These are phyloP conservation scores for Chaetomium sp. DNA, from an alignment of 2,329 filamentous ascomycete genomes.

Conservation along the genomic window DNA sequence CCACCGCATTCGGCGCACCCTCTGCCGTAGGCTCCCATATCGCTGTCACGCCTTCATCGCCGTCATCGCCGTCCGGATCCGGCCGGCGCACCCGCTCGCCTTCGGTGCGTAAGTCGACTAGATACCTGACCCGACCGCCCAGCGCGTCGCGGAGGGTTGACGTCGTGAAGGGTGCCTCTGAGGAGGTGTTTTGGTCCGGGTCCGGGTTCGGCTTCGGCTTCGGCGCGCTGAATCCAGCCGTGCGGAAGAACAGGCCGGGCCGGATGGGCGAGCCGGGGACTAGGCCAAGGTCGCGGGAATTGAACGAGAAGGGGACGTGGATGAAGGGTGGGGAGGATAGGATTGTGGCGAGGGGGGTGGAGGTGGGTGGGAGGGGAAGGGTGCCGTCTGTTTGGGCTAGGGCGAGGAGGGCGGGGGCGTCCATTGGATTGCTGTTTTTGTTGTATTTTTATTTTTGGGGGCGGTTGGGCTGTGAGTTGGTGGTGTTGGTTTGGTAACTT, in stretches of 20 bases:
- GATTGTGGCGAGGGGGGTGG: constrained; percentile 19
- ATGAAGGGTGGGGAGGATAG: constrained; percentile 42
- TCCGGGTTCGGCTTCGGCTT: neutral
- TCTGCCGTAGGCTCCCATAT: constrained; percentile 36
- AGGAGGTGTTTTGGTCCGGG: neutral
- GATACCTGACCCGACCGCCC: constrained; percentile 31
- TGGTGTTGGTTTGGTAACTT: too few species aligned
- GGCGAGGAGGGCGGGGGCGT: constrained; percentile 24
- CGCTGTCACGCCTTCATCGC: constrained; percentile 38
- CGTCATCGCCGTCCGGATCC: constrained; percentile 37
- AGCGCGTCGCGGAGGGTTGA: constrained; percentile 32
- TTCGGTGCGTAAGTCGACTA: constrained; percentile 47
- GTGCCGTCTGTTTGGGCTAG: constrained; percentile 39
- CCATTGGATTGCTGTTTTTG: too few species aligned
- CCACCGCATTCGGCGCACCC: constrained; percentile 29
- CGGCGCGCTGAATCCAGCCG: constrained; percentile 34
- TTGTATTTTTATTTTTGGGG: too few species aligned
- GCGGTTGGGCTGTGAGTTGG: too few species aligned
- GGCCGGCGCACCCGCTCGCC: constrained; percentile 38
- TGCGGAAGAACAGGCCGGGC: constrained; percentile 39
- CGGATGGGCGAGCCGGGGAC: constrained; percentile 33
- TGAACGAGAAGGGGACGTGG: constrained; percentile 41
- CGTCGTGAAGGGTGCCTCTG: constrained; percentile 27
- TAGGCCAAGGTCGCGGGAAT: constrained; percentile 45
- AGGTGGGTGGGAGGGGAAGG: constrained; percentile 29